Evolutionary conservation across 176 grass and related monocot species (phyloP), one percentile per base, ranked within the genome.

Genomic region (Saccharum officinarum): DNA sequence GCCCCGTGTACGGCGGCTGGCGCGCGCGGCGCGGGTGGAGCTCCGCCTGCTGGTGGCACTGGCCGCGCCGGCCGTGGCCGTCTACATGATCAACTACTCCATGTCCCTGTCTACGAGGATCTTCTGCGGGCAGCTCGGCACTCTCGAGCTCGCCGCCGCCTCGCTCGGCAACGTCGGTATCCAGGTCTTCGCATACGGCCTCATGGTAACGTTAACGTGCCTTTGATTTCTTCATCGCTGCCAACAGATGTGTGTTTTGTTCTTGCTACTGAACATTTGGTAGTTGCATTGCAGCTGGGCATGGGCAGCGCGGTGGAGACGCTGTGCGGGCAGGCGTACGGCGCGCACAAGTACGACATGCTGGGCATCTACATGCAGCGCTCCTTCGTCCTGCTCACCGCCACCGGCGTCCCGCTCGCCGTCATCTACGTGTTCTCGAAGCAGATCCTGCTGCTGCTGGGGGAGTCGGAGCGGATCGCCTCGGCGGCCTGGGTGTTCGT

Each of bases 251-350:
- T 33, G 33, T 33, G 33, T 33, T 33, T 33, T 33, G 40, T 42
- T 42, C 40, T 42, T 42, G 8, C 40, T 37, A 40, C 39, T 40
- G 39, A 40, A 40, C 39, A 40, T 40, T 40, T 40, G 39, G 39
- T 12, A 12, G 42, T 10, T 42, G 40, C 40, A 42, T 39, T 39
- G 38, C 74, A 97, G 94, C 83, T 97, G 9, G 95, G 95, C 5
- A 97, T 97, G 95, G 95, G 95, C 31, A 94, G 95, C 75, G 95
- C 95, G 42, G 92, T 97, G 69, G 92, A 97, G 89, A 97, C 95
- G 77, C 92, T 97, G 36, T 97, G 95, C 54, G 95, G 95, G 37
- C 92, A 97, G 71, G 92, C 95, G 25, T 94, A 91, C 64, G 95
- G 95, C 31, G 95, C 90, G 60, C 76, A 86, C 6, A 91, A 84